Conservation (phyloP, 2,329 filamentous ascomycete genomes). For the Fusarium nematophilum region DNA sequence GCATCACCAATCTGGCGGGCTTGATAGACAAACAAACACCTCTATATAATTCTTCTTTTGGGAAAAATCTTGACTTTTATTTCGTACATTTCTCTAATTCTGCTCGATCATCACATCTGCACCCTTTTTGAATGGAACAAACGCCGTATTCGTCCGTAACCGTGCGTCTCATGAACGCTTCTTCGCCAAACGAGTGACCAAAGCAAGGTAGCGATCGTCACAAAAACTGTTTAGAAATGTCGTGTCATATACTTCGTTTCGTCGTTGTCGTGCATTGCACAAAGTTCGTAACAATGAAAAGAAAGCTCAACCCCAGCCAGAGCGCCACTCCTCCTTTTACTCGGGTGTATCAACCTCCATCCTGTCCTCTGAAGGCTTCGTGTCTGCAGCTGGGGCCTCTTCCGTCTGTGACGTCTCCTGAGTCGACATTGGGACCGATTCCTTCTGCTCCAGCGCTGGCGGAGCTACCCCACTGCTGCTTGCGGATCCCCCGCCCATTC, state of each 20-base stretch:
- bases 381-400: constrained; percentile 39
- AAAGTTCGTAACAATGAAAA: constrained; percentile 29
- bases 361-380: constrained; percentile 41
- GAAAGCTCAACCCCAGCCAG: constrained; percentile 25
- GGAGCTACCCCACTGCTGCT: constrained; percentile 28
- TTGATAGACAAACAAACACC: neutral
- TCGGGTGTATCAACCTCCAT: constrained; percentile 43
- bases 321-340: constrained; percentile 15
- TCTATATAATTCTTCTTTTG: constrained; percentile 11
- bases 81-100: constrained; percentile 16
- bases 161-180: constrained; percentile 17
- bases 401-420: constrained; percentile 38
- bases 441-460: constrained; percentile 41
- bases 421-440: constrained; percentile 35
- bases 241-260: constrained; percentile 45
- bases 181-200: constrained; percentile 38
- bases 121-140: constrained; percentile 18
- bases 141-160: constrained; percentile 23
- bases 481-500: constrained; percentile 30
- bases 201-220: constrained; percentile 33
- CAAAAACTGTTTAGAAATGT: constrained; percentile 36
- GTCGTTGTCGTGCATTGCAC: constrained; percentile 39
- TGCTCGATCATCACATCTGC: neutral
- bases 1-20: neutral
- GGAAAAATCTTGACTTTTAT: constrained; percentile 10